Evolutionary conservation across 305 asterid genomes (phyloP), one percentile per base, ranked within the genome.

Genomic region (Andrographis paniculata): DNA sequence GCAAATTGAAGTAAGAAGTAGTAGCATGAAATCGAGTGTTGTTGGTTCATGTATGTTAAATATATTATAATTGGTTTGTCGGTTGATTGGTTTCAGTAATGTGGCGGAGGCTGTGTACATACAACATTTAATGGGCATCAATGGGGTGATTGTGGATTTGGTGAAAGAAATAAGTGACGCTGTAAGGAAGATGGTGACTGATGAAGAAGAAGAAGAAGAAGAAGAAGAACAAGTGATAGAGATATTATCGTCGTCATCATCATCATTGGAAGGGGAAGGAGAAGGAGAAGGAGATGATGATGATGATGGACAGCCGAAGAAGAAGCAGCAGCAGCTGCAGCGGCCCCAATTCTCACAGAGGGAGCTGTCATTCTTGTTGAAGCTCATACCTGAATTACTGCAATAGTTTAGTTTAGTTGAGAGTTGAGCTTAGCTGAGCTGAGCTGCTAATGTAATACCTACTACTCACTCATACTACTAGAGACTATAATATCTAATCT

Each of bases 71-170:
- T 4, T 0, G 10, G 28, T 39, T 15, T 44, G 13, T 31, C 10
- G 1, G 12, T 1, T 19, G 43, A 35, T 28, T 9, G 30, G 30
- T 8, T 14, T 7, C 76, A 85, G 94, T 35, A 86, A 89, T 22
- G 96, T 82, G 54, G 42, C 84, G 5, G 98, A 86, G 53, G 98
- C 95, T 0, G 96, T 89, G 38, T 80, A 86, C 39, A 56, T 89
- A 68, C 98, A 89, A 58, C 79, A 89, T 41, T 49, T 89, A 64
- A 80, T 89, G 96, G 95, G 98, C 1, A 60, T 89, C 0, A 95
- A 89, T 1, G 98, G 98, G 19, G 98, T 86, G 62, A 86, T 89
- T 4, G 96, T 82, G 3, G 98, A 89, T 65, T 56, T 82, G 44
- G 94, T 89, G 6, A 40, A 66, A 61, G 92, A 82, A 60, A 73